These are phyloP conservation scores for Magnaporthiopsis poae DNA, from an alignment of 2,329 filamentous ascomycete genomes.

Conservation along the genomic window DNA sequence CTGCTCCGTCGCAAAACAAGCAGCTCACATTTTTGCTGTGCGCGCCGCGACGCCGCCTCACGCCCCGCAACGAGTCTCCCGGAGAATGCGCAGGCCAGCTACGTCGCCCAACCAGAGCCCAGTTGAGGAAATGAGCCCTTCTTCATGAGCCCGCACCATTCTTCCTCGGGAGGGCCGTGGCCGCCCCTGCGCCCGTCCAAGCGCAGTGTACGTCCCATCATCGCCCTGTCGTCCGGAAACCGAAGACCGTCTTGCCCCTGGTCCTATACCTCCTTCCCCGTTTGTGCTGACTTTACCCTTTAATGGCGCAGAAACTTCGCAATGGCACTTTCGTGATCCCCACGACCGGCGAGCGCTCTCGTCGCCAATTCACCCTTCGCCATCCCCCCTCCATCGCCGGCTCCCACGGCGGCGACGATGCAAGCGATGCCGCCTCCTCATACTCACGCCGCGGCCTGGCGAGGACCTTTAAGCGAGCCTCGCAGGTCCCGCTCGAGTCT, in stretches of 20 bases:
- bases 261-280: background rate
- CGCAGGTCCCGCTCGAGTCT: conserved; percentile 28
- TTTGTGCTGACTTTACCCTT: conserved; percentile 4
- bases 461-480: conserved; percentile 25
- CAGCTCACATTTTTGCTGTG: too few species aligned
- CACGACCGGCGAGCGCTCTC: conserved; percentile 72
- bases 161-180: conserved; percentile 23
- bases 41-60: background rate
- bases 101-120: background rate
- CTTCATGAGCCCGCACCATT: conserved; percentile 22
- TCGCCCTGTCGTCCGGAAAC: background rate
- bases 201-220: conserved; percentile 30
- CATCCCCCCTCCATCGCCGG: conserved; percentile 28
- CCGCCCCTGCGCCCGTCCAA: conserved; percentile 35
- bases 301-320: conserved; percentile 53
- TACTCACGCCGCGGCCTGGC: conserved; percentile 24
- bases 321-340: conserved; percentile 83
- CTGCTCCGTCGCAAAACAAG: background rate
- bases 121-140: background rate
- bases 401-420: conserved; percentile 24
- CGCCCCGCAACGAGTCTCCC: background rate
- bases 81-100: background rate
- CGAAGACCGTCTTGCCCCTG: background rate
- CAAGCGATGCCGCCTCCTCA: conserved; percentile 23
- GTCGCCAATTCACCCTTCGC: conserved; percentile 68